phyloP scores from a whole-genome alignment of 2,329 filamentous ascomycete genomes.

The Madurella mycetomatis region DNA sequence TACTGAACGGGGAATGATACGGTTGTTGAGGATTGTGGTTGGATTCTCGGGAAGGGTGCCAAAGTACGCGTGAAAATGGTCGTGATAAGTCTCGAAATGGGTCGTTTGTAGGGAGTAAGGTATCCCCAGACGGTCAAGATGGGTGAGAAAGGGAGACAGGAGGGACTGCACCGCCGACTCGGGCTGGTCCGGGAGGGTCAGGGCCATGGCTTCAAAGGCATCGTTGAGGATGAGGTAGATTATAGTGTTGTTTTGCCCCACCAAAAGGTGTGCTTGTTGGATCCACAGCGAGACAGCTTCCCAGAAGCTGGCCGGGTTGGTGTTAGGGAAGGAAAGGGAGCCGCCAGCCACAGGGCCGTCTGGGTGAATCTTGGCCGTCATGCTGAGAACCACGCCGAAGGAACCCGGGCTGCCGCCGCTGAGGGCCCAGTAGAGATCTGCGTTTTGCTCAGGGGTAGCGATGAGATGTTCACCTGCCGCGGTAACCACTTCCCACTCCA shows the following conservation, averaged over 20 bases:
- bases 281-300: constrained; percentile 16
- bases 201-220: neutral
- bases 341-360: constrained; percentile 9
- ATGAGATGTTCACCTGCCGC: constrained; percentile 31
- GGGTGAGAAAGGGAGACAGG: constrained; percentile 1
- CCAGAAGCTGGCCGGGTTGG: constrained; percentile 37
- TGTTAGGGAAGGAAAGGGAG: constrained; percentile 21
- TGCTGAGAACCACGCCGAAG: constrained; percentile 9
- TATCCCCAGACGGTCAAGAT: neutral
- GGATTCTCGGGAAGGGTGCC: constrained; percentile 1
- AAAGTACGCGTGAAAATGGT: constrained; percentile 3
- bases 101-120: neutral
- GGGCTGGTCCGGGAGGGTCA: neutral
- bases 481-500: constrained; percentile 45
- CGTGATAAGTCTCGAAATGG: neutral
- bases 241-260: neutral
- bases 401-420: constrained; percentile 14
- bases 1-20: neutral
- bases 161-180: neutral
- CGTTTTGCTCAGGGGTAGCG: constrained; percentile 36
- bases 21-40: neutral
- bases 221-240: neutral
- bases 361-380: constrained; percentile 5
- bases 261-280: neutral
- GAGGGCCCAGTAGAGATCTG: constrained; percentile 15